Evolutionary conservation across 208 protist species (phyloP).

Genomic region (Leptomonas pyrrhocoris): DNA sequence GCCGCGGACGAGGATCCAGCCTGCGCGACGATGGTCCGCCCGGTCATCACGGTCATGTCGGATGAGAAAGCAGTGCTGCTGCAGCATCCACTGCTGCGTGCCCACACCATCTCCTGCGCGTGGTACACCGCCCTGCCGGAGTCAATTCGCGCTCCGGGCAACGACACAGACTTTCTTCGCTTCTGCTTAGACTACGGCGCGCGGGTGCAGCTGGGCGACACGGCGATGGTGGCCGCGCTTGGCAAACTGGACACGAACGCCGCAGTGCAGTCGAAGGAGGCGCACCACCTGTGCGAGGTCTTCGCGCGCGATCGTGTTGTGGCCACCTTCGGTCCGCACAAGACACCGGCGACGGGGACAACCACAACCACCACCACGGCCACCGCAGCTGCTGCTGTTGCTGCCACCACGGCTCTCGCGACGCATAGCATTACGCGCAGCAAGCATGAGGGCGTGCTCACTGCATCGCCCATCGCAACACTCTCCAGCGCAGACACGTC

Average conservation of each 20-base stretch:
- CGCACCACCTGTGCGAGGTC: slow-evolving; percentile 56
- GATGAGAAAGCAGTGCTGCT: not conserved
- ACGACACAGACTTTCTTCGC: slow-evolving; percentile 85
- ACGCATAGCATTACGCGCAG: too few relatives aligned
- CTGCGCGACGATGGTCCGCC: too few relatives aligned
- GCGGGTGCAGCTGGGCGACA: slow-evolving; percentile 52
- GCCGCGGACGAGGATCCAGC: not conserved
- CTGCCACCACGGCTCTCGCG: too few relatives aligned
- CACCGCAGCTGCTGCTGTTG: not conserved
- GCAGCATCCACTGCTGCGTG: slow-evolving; percentile 38
- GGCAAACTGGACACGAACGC: slow-evolving; percentile 47
- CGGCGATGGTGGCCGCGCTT: slow-evolving; percentile 30
- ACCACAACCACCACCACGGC: not conserved
- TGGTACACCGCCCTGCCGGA: slow-evolving; percentile 76
- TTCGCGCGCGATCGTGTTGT: slow-evolving; percentile 64
- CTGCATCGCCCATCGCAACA: too few relatives aligned
- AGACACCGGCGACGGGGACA: too few relatives aligned
- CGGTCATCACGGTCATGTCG: not conserved
- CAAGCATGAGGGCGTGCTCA: too few relatives aligned
- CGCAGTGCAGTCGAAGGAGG: slow-evolving; percentile 37
- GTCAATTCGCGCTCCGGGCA: slow-evolving; percentile 47
- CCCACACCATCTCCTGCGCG: slow-evolving; percentile 57
- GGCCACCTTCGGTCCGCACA: slow-evolving; percentile 35
- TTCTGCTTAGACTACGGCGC: slow-evolving; percentile 77
- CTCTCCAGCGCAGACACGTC: too few relatives aligned